Evolutionary conservation across 2,329 filamentous ascomycete species (phyloP).

Genomic region (Pestalotiopsis sp.): DNA sequence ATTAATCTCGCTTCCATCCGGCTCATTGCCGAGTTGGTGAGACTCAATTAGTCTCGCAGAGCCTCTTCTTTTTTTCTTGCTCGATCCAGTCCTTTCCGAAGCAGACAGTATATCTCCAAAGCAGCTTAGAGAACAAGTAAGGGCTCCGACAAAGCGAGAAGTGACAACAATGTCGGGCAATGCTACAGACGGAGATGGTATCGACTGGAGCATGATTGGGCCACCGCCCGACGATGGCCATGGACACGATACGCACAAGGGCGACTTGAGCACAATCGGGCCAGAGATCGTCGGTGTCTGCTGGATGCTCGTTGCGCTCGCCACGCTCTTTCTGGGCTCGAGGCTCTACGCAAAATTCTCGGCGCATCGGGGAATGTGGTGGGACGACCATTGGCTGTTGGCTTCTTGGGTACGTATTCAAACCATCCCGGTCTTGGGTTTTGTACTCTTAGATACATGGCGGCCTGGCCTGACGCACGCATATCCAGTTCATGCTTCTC

Average conservation of each 20-base stretch:
- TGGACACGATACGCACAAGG: slow-evolving; percentile 8
- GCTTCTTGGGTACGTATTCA: slow-evolving; percentile 9
- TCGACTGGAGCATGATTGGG: slow-evolving; percentile 4
- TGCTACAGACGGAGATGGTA: neutral
- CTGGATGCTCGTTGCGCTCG: slow-evolving; percentile 7
- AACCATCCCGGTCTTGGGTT: too few species aligned
- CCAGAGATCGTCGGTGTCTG: slow-evolving; percentile 6
- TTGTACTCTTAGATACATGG: neutral
- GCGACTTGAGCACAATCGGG: slow-evolving; percentile 8
- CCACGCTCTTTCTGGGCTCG: slow-evolving; percentile 1
- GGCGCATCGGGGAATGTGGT: slow-evolving; percentile 12
- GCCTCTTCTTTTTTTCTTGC: neutral
- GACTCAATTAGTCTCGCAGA: slow-evolving; percentile 1
- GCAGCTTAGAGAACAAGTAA: neutral
- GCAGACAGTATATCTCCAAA: neutral
- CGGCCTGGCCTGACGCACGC: neutral
- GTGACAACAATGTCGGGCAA: neutral
- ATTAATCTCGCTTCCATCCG: slow-evolving; percentile 3
- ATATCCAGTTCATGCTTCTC: slow-evolving; percentile 2
- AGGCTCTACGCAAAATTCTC: slow-evolving; percentile 9
- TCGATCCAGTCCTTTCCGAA: neutral
- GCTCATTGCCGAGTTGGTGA: neutral
- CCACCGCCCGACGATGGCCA: slow-evolving; percentile 9
- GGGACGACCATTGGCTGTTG: slow-evolving; percentile 14
- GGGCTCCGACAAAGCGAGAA: neutral